A percentile compares a stretch with the other conserved stretches of the same genome.
These are phyloP conservation scores for Tetracentron sinense DNA, from an alignment of 164 flowering plant genomes.

Conservation along the genomic window DNA sequence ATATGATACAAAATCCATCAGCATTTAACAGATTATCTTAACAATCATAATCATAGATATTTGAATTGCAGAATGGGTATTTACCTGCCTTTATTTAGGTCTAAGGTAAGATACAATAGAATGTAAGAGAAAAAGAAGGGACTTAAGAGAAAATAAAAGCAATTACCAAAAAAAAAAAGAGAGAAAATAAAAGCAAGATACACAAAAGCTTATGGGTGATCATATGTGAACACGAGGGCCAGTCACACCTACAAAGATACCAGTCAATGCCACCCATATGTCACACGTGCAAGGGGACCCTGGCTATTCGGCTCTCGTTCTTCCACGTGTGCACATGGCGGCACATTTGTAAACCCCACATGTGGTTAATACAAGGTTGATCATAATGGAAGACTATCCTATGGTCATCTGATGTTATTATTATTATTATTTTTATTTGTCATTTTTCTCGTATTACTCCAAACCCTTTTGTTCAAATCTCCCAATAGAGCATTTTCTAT, in stretches of 20 bases:
- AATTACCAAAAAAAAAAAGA: neutral
- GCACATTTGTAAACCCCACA: constrained; percentile 13
- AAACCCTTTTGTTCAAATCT: neutral
- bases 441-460: too few relatives aligned
- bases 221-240: neutral
- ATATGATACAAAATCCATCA: neutral
- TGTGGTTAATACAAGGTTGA: constrained; percentile 4
- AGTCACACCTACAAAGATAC: neutral
- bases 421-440: too few relatives aligned
- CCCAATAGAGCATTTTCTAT: neutral
- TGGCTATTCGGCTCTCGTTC: constrained; percentile 4
- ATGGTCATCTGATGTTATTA: neutral
- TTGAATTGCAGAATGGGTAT: neutral
- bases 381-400: constrained; percentile 2
- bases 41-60: neutral
- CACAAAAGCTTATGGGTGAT: neutral
- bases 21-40: neutral
- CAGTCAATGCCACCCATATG: neutral
- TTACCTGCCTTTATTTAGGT: neutral
- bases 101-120: neutral
- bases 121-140: too few relatives aligned
- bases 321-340: constrained; percentile 31
- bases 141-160: too few relatives aligned
- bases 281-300: constrained; percentile 10
- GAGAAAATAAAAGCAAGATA: too few relatives aligned